phyloP scores from a whole-genome alignment of 1,284 basidiomycete genomes.

The Schizophyllum commune region DNA sequence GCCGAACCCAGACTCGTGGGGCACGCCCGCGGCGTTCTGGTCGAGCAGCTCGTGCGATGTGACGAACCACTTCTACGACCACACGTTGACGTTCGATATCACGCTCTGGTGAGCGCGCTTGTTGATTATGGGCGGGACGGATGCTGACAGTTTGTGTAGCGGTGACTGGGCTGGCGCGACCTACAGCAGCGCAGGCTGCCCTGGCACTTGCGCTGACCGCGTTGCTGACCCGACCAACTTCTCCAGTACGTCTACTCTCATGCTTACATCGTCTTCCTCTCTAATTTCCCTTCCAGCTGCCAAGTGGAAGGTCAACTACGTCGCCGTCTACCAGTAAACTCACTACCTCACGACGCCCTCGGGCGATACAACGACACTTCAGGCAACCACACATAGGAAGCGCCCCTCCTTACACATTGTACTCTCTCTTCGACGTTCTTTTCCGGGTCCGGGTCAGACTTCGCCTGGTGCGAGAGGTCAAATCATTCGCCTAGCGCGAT shows the following conservation, averaged over 20 bases:
- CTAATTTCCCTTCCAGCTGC: neutral
- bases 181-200: neutral
- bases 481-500: neutral
- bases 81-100: conserved; percentile 47
- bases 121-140: neutral
- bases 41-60: conserved; percentile 10
- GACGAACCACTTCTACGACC: conserved; percentile 49
- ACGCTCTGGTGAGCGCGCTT: conserved; percentile 31
- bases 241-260: neutral
- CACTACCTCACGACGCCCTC: no score
- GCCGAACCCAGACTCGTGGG: conserved; percentile 51
- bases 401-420: neutral
- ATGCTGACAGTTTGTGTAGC: neutral
- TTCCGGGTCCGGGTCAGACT: neutral
- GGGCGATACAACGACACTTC: no score
- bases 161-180: conserved; percentile 1
- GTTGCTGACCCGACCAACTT: conserved; percentile 1
- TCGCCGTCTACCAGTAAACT: conserved; percentile 1
- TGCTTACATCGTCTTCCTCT: neutral
- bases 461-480: no score
- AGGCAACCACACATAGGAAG: neutral
- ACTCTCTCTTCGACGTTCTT: neutral
- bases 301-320: conserved; percentile 5
- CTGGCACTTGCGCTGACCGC: neutral
- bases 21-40: conserved; percentile 38